Conservation (phyloP, 2,329 filamentous ascomycete genomes). For the Talaromyces rugulosus region DNA sequence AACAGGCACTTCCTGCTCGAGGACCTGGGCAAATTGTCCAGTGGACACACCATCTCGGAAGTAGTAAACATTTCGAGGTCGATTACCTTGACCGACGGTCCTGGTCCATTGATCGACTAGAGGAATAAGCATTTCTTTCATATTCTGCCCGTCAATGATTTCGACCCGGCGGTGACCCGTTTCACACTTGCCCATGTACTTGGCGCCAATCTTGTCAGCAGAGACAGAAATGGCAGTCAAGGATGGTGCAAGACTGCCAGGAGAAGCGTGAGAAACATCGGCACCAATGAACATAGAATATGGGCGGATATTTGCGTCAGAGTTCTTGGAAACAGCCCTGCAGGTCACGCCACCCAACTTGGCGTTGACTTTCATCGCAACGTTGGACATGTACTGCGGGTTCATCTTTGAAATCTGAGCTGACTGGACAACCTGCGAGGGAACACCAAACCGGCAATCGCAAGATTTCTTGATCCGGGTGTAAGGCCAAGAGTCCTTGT, state of each 20-base stretch:
- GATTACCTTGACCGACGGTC: conserved; percentile 48
- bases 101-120: conserved; percentile 63
- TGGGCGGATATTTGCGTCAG: conserved; percentile 31
- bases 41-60: conserved; percentile 91
- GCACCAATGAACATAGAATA: conserved; percentile 80
- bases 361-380: conserved; percentile 93
- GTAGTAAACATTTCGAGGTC: conserved; percentile 77
- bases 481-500: conserved; percentile 69
- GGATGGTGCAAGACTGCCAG: conserved; percentile 64
- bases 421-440: conserved; percentile 76
- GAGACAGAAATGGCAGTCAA: conserved; percentile 86
- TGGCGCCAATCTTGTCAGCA: conserved; percentile 64
- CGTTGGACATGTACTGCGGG: conserved; percentile 86
- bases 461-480: conserved; percentile 83
- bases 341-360: conserved; percentile 84
- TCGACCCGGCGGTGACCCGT: conserved; percentile 81
- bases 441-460: conserved; percentile 78
- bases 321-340: conserved; percentile 43
- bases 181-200: conserved; percentile 74
- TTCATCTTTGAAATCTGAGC: conserved; percentile 65
- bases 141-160: conserved; percentile 66
- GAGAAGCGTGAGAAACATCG: conserved; percentile 80
- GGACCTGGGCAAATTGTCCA: conserved; percentile 74
- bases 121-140: conserved; percentile 60
- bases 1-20: conserved; percentile 70